A percentile compares a stretch with the other conserved stretches of the same genome.
Conservation (phyloP, 2,329 filamentous ascomycete genomes). For the Phaeophleospora eucalypticola region DNA sequence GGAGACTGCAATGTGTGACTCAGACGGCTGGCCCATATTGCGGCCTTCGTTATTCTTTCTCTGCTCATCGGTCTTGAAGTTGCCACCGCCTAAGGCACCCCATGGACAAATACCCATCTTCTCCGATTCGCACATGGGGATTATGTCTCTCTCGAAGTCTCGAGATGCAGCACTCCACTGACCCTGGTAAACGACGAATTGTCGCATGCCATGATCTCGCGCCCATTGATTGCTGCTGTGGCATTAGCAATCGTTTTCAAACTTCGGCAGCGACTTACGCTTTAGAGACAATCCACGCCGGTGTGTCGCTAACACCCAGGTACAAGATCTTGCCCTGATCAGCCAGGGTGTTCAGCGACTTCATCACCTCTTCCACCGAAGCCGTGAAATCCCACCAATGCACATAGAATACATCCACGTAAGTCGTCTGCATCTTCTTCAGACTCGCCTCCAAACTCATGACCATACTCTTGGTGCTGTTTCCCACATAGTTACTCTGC, state of each 20-base stretch:
- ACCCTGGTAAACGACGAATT: conserved; percentile 67
- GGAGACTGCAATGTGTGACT: conserved; percentile 38
- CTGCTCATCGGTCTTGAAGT: conserved; percentile 39
- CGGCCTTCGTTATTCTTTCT: conserved; percentile 10
- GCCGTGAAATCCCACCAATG: conserved; percentile 30
- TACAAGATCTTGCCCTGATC: conserved; percentile 61
- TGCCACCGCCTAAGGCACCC: conserved; percentile 41
- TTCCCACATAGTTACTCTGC: conserved; percentile 53
- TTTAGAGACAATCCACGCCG: conserved; percentile 53
- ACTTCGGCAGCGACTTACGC: no score
- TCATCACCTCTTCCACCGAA: conserved; percentile 64
- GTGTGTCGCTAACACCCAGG: conserved; percentile 61
- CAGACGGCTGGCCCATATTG: conserved; percentile 1
- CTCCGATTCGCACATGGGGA: conserved; percentile 61
- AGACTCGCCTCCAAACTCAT: conserved; percentile 40
- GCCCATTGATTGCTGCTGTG: no score
- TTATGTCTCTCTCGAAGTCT: conserved; percentile 52
- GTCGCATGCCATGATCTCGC: conserved; percentile 62
- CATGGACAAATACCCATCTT: conserved; percentile 58
- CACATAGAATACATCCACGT: conserved; percentile 56
- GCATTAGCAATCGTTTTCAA: no score
- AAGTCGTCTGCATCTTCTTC: conserved; percentile 59
- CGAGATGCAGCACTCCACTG: conserved; percentile 41
- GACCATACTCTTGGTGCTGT: conserved; percentile 58
- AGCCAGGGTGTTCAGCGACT: conserved; percentile 60